These are phyloP conservation scores for Fusarium musae DNA, from an alignment of 2,329 filamentous ascomycete genomes.

Conservation along the genomic window DNA sequence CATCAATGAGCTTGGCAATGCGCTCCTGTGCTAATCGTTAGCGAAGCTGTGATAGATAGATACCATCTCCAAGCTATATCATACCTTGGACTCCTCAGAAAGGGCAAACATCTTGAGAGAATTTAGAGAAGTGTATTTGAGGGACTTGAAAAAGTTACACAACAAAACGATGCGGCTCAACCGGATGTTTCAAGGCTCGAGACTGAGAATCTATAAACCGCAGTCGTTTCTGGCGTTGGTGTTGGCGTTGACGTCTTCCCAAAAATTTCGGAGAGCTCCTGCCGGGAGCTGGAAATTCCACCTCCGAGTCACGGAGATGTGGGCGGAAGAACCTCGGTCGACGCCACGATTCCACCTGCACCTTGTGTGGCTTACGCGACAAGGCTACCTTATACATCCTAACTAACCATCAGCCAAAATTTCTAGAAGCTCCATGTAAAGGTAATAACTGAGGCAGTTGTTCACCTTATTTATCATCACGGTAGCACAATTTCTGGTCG, in stretches of 20 bases:
- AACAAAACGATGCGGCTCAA: conserved; percentile 5
- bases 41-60: conserved; percentile 7
- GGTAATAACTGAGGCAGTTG: conserved; percentile 3
- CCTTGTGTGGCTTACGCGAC: conserved; percentile 26
- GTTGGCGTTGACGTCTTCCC: conserved; percentile 28
- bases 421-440: conserved; percentile 37
- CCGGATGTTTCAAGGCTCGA: conserved; percentile 18
- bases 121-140: neutral
- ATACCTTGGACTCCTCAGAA: conserved; percentile 97
- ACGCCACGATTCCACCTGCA: conserved; percentile 2
- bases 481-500: neutral
- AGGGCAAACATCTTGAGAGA: conserved; percentile 69
- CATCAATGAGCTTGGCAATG: conserved; percentile 95
- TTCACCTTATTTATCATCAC: conserved; percentile 6
- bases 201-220: conserved; percentile 29
- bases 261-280: conserved; percentile 39
- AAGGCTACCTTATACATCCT: conserved; percentile 23
- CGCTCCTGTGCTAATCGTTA: conserved; percentile 75
- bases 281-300: conserved; percentile 42
- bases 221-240: neutral
- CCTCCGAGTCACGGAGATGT: conserved; percentile 17
- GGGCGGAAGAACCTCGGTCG: conserved; percentile 48
- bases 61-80: conserved; percentile 12
- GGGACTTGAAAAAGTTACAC: conserved; percentile 1
- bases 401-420: conserved; percentile 43